These are phyloP conservation scores for Saksenaea vasiformis DNA, from an alignment of 371 early-diverging fungal species.

Conservation along the genomic window DNA sequence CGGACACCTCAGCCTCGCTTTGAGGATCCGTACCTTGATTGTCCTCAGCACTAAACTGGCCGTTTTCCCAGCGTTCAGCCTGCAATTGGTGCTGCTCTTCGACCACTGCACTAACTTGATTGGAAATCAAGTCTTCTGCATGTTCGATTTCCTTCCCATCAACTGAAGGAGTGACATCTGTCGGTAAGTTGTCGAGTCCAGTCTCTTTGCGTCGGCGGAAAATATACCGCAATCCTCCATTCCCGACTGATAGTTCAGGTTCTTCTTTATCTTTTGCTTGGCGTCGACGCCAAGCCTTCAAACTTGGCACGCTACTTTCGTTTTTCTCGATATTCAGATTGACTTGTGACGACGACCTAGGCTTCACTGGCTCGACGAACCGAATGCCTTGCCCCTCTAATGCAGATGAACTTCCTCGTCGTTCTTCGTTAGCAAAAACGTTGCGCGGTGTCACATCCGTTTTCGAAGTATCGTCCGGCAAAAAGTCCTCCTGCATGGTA, in stretches of 20 bases:
- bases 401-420: constrained; percentile 17
- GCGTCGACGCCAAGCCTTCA: constrained; percentile 30
- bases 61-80: constrained; percentile 25
- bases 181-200: constrained; percentile 1
- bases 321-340: constrained; percentile 29
- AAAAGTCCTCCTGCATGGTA: constrained; percentile 30
- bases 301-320: constrained; percentile 37
- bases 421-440: neutral
- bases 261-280: constrained; percentile 5
- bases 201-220: constrained; percentile 29
- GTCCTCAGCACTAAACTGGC: constrained; percentile 23
- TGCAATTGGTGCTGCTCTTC: constrained; percentile 6
- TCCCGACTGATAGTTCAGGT: neutral
- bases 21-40: constrained; percentile 12
- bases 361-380: constrained; percentile 45
- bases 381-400: constrained; percentile 34
- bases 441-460: neutral
- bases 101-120: neutral
- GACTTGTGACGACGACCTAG: constrained; percentile 13
- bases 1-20: constrained; percentile 21
- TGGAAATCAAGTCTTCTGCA: constrained; percentile 4
- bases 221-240: constrained; percentile 28
- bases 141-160: neutral
- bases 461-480: constrained; percentile 25
- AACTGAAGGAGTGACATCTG: neutral